Evolutionary conservation across 2,329 filamentous ascomycete species (phyloP).

Genomic region (Phaeoacremonium minimum): DNA sequence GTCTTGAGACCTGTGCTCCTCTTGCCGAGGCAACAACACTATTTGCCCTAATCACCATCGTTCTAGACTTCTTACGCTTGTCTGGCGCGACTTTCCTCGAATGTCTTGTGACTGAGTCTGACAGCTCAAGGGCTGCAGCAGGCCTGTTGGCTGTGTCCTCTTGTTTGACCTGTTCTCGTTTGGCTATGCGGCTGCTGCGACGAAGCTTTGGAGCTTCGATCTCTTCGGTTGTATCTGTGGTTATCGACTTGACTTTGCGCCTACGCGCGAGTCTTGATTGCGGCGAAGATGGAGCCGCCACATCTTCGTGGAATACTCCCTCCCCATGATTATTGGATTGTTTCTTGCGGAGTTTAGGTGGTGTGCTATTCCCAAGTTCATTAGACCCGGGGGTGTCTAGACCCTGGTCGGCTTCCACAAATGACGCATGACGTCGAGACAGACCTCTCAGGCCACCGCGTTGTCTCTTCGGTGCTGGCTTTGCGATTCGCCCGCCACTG

Average conservation of each 20-base stretch:
- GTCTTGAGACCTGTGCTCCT: neutral
- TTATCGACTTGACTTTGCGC: no score
- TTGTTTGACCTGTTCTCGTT: neutral
- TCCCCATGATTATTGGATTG: no score
- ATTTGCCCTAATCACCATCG: neutral
- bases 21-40: neutral
- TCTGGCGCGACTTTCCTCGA: neutral
- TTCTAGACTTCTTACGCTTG: neutral
- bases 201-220: neutral
- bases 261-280: neutral
- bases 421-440: no score
- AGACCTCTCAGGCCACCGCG: no score
- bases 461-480: no score
- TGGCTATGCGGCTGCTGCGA: neutral
- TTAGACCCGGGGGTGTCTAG: no score
- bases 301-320: no score
- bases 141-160: neutral
- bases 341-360: no score
- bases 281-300: constrained; percentile 2
- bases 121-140: neutral
- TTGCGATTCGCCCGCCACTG: no score
- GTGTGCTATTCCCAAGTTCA: no score
- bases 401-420: no score
- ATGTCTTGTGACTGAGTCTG: neutral
- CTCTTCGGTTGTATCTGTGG: neutral